These are phyloP conservation scores for Alternaria consortialis DNA, from an alignment of 2,329 filamentous ascomycete genomes.

Conservation along the genomic window DNA sequence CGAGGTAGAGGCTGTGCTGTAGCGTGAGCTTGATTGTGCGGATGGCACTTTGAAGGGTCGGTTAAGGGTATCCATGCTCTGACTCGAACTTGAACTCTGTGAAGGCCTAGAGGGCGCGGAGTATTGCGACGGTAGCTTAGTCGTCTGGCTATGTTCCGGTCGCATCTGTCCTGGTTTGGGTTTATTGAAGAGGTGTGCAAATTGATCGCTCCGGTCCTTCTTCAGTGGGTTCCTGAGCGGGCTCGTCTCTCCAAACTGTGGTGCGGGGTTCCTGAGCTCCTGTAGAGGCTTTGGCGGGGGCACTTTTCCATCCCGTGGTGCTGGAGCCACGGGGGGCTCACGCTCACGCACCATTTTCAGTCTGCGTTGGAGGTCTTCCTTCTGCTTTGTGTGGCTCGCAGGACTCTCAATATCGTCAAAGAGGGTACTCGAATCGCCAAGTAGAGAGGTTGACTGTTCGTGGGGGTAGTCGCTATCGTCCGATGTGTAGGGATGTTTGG, in stretches of 20 bases:
- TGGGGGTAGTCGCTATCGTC: conserved; percentile 12
- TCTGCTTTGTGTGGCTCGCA: conserved; percentile 1
- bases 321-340: conserved; percentile 53
- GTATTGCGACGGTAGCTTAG: conserved; percentile 35
- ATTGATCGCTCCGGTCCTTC: conserved; percentile 38
- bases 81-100: conserved; percentile 6
- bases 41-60: conserved; percentile 28
- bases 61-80: conserved; percentile 13
- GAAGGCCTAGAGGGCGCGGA: conserved; percentile 13
- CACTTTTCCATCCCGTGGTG: conserved; percentile 29
- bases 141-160: conserved; percentile 60
- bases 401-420: conserved; percentile 41
- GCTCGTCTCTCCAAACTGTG: conserved; percentile 67
- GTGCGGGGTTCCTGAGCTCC: conserved; percentile 39
- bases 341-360: conserved; percentile 62
- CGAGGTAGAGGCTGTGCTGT: conserved; percentile 34
- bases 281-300: conserved; percentile 42
- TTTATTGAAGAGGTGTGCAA: conserved; percentile 60
- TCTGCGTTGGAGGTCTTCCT: conserved; percentile 5
- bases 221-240: conserved; percentile 62
- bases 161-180: conserved; percentile 59
- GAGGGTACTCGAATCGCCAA: conserved; percentile 48
- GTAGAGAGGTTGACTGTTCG: conserved; percentile 24
- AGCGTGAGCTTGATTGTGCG: conserved; percentile 31
- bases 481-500: conserved; percentile 8